These are phyloP conservation scores for Fusarium tanahbumbuense DNA, from an alignment of 2,329 filamentous ascomycete species.

Conservation along the genomic window DNA sequence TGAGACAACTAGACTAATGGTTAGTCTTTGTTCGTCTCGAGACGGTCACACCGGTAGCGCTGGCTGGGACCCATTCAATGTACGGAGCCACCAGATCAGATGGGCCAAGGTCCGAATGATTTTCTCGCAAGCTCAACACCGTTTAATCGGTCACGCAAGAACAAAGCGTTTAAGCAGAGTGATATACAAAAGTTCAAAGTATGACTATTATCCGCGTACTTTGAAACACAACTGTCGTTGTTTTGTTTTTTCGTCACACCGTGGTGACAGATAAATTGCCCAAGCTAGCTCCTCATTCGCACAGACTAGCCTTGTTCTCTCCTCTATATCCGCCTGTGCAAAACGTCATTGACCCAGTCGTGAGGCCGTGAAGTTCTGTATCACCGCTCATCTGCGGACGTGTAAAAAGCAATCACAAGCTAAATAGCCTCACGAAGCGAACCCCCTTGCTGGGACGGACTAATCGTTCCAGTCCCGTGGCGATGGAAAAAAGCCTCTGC, in stretches of 20 bases:
- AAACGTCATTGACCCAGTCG: neutral
- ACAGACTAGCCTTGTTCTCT: neutral
- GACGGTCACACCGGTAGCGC: neutral
- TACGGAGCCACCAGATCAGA: neutral
- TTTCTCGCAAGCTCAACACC: neutral
- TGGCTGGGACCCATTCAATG: neutral
- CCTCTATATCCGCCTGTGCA: neutral
- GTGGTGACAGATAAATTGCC: neutral
- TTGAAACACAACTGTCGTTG: neutral
- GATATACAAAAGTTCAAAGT: neutral
- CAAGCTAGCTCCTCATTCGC: neutral
- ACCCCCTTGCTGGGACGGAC: neutral
- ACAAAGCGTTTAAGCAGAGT: neutral
- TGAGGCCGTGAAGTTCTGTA: neutral
- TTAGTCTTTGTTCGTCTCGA: neutral
- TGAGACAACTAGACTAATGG: neutral
- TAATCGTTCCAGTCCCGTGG: neutral
- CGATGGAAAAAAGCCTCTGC: neutral
- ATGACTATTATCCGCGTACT: neutral
- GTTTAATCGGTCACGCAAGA: neutral
- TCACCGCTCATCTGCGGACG: neutral
- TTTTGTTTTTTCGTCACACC: neutral
- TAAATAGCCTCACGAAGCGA: slow-evolving; percentile 1
- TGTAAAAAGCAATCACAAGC: neutral
- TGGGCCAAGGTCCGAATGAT: neutral